Conservation (phyloP, 2,329 filamentous ascomycete genomes). For the Herpotrichia juniperi region DNA sequence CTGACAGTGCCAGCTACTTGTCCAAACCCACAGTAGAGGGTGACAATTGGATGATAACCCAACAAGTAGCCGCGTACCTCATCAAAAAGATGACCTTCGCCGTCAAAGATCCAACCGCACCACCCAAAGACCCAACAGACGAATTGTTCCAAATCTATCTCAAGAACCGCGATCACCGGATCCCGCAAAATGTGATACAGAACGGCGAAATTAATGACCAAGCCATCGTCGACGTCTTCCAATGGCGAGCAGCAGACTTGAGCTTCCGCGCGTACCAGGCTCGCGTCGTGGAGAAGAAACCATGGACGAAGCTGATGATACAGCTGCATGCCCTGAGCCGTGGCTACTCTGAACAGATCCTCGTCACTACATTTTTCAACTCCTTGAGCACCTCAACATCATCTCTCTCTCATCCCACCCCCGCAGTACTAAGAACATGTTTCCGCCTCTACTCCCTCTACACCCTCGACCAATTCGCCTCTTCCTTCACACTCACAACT, state of each 20-base stretch:
- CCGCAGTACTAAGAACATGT: constrained; percentile 46
- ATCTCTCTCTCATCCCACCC: constrained; percentile 32
- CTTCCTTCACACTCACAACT: constrained; percentile 53
- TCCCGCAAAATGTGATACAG: constrained; percentile 30
- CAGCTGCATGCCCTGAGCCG: constrained; percentile 49
- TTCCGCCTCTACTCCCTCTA: constrained; percentile 57
- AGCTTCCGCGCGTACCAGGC: constrained; percentile 52
- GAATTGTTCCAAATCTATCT: constrained; percentile 50
- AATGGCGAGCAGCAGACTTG: constrained; percentile 52
- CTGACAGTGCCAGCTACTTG: constrained; percentile 42
- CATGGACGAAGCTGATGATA: constrained; percentile 56
- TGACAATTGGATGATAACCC: constrained; percentile 64
- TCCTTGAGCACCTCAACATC: constrained; percentile 34
- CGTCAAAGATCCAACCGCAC: constrained; percentile 37
- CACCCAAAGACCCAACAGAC: constrained; percentile 48
- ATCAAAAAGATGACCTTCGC: constrained; percentile 59
- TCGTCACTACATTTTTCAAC: constrained; percentile 55
- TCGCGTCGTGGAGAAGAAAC: constrained; percentile 52
- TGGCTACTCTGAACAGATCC: constrained; percentile 57
- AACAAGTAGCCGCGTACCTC: constrained; percentile 57
- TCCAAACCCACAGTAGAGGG: constrained; percentile 63
- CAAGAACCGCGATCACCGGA: constrained; percentile 32
- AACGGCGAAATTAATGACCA: constrained; percentile 43
- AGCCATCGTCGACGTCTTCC: constrained; percentile 53
- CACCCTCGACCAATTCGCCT: constrained; percentile 53